These are phyloP conservation scores for Penicillium steckii DNA, from an alignment of 495 filamentous ascomycete species.

Conservation along the genomic window DNA sequence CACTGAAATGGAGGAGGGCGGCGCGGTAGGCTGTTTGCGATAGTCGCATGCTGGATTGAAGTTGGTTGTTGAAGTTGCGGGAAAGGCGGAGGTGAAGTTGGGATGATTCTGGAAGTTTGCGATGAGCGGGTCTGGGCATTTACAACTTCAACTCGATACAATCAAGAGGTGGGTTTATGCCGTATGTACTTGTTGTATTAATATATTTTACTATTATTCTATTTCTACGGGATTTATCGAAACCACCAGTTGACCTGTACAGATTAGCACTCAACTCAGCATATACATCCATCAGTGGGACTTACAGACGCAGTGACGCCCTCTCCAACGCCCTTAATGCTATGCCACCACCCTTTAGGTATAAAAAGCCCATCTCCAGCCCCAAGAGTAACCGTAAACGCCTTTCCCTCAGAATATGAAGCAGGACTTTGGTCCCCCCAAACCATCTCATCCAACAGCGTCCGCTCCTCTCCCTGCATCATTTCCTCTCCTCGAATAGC, in stretches of 20 bases:
- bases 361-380: slow-evolving; percentile 81
- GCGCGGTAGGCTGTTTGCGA: slow-evolving; percentile 30
- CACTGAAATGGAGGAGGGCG: slow-evolving; percentile 29
- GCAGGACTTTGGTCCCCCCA: slow-evolving; percentile 52
- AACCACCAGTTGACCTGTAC: slow-evolving; percentile 92
- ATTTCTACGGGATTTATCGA: slow-evolving; percentile 44
- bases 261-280: slow-evolving; percentile 6
- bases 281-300: not conserved
- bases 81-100: slow-evolving; percentile 4
- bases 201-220: not conserved
- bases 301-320: slow-evolving; percentile 67
- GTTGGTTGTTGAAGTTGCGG: slow-evolving; percentile 6
- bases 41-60: slow-evolving; percentile 20
- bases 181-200: no score
- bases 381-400: slow-evolving; percentile 57
- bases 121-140: no score
- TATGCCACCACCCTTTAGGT: slow-evolving; percentile 95
- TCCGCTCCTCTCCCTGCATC: slow-evolving; percentile 77
- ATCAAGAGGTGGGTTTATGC: no score
- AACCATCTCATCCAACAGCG: slow-evolving; percentile 62
- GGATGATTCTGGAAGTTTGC: slow-evolving; percentile 35
- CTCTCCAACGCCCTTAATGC: slow-evolving; percentile 69
- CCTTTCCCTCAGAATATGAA: slow-evolving; percentile 29
- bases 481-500: slow-evolving; percentile 80
- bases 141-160: no score